phyloP scores from a whole-genome alignment of 1,284 basidiomycete genomes.

The Moesziomyces antarcticus region DNA sequence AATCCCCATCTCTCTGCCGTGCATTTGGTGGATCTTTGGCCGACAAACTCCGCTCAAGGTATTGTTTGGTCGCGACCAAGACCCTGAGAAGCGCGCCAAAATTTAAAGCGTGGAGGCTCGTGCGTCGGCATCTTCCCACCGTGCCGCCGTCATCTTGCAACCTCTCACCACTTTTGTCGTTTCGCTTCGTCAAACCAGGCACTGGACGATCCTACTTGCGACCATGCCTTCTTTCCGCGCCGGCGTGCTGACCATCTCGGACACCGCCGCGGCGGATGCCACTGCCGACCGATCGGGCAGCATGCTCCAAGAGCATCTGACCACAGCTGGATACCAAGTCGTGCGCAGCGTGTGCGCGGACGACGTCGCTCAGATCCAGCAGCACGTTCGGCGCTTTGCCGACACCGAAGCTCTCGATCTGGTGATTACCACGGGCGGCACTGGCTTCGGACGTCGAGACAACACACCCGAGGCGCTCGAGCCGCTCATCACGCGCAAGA shows the following conservation, averaged over 20 bases:
- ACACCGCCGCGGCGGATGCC: slow-evolving; percentile 41
- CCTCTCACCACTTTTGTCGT: no score
- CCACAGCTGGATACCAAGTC: slow-evolving; percentile 10
- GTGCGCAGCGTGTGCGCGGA: slow-evolving; percentile 33
- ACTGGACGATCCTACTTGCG: background rate
- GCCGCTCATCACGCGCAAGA: slow-evolving; percentile 78
- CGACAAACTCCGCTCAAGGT: no score
- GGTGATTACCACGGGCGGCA: slow-evolving; percentile 81
- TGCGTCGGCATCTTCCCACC: background rate
- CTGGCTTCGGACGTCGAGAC: slow-evolving; percentile 83
- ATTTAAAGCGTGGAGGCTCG: background rate
- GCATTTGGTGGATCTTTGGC: background rate
- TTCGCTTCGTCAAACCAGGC: background rate
- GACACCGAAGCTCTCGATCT: slow-evolving; percentile 27
- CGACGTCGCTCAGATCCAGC: slow-evolving; percentile 15
- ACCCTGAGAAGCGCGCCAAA: background rate
- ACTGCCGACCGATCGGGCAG: slow-evolving; percentile 50
- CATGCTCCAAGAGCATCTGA: slow-evolving; percentile 20
- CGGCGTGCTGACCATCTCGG: slow-evolving; percentile 48
- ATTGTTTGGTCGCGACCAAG: no score
- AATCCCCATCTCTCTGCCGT: background rate
- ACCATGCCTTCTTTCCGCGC: slow-evolving; percentile 12
- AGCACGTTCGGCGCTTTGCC: slow-evolving; percentile 6
- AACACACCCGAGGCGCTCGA: slow-evolving; percentile 82
- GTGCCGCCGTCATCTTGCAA: background rate